Percentiles rank a stretch among this genome's conserved stretches.
These are phyloP conservation scores for Phaffia australis DNA, from an alignment of 768 basidiomycete genomes.

Conservation along the genomic window DNA sequence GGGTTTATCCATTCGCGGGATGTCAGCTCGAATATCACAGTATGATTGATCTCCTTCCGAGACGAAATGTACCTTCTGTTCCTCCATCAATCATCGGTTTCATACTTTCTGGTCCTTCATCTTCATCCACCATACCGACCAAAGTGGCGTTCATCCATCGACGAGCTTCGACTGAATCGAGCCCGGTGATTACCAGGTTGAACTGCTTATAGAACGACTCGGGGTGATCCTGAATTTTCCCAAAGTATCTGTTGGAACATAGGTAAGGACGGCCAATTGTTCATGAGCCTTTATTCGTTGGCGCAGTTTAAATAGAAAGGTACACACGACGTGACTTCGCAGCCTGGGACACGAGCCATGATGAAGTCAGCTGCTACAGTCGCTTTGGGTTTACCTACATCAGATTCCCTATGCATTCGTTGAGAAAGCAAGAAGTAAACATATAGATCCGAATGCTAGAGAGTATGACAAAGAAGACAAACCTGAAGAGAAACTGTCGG, in stretches of 20 bases:
- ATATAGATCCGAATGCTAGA: background rate
- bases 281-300: slow-evolving; percentile 5
- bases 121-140: slow-evolving; percentile 74
- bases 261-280: background rate
- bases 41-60: background rate
- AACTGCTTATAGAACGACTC: slow-evolving; percentile 94
- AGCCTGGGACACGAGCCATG: slow-evolving; percentile 90
- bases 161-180: slow-evolving; percentile 93
- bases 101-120: slow-evolving; percentile 80
- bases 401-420: slow-evolving; percentile 34
- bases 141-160: slow-evolving; percentile 99
- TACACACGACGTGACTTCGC: slow-evolving; percentile 89
- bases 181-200: slow-evolving; percentile 89
- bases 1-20: background rate
- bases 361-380: slow-evolving; percentile 89
- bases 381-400: slow-evolving; percentile 91
- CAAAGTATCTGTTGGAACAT: slow-evolving; percentile 57
- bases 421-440: slow-evolving; percentile 4
- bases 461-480: slow-evolving; percentile 25
- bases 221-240: slow-evolving; percentile 96
- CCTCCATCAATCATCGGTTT: slow-evolving; percentile 98
- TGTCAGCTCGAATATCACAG: slow-evolving; percentile 4
- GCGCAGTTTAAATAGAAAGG: background rate
- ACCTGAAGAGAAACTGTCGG: slow-evolving; percentile 96
- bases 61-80: slow-evolving; percentile 63